Evolutionary conservation across 2,329 filamentous ascomycete species (phyloP).

Genomic region (Alternaria ventricosa): DNA sequence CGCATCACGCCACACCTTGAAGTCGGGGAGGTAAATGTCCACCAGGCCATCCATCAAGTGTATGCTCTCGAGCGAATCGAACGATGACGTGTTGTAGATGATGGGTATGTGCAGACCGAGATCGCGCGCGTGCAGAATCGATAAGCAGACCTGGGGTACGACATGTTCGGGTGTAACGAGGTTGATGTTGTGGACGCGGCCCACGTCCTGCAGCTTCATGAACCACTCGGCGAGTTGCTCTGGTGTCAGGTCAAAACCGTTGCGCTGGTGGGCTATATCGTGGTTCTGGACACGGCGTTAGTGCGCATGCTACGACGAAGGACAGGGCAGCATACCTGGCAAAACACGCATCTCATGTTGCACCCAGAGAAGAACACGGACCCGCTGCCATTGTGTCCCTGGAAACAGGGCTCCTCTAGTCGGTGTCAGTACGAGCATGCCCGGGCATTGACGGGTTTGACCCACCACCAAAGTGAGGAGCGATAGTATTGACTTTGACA

Average conservation of each 20-base stretch:
- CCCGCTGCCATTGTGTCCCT: slow-evolving; percentile 80
- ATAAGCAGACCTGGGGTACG: slow-evolving; percentile 79
- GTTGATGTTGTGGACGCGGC: slow-evolving; percentile 89
- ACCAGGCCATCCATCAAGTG: slow-evolving; percentile 77
- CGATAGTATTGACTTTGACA: slow-evolving; percentile 82
- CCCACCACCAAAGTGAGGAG: slow-evolving; percentile 77
- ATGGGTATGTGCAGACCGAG: slow-evolving; percentile 75
- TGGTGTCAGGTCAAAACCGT: slow-evolving; percentile 78
- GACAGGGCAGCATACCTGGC: slow-evolving; percentile 16
- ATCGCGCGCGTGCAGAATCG: slow-evolving; percentile 74
- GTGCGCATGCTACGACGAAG: neutral
- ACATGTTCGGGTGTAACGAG: slow-evolving; percentile 87
- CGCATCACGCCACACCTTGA: slow-evolving; percentile 76
- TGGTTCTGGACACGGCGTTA: slow-evolving; percentile 60
- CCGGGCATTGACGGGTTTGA: neutral
- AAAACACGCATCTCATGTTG: slow-evolving; percentile 71
- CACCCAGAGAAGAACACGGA: slow-evolving; percentile 83
- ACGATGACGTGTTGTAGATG: slow-evolving; percentile 85
- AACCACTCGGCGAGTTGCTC: slow-evolving; percentile 84
- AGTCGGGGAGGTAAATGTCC: slow-evolving; percentile 87
- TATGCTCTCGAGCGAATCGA: slow-evolving; percentile 76
- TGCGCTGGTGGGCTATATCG: slow-evolving; percentile 82
- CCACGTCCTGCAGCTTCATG: slow-evolving; percentile 79
- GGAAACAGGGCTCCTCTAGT: slow-evolving; percentile 76
- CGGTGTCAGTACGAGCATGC: neutral